Conservation (phyloP, 176 grass and related monocot genomes). For the Zoysia japonica region DNA sequence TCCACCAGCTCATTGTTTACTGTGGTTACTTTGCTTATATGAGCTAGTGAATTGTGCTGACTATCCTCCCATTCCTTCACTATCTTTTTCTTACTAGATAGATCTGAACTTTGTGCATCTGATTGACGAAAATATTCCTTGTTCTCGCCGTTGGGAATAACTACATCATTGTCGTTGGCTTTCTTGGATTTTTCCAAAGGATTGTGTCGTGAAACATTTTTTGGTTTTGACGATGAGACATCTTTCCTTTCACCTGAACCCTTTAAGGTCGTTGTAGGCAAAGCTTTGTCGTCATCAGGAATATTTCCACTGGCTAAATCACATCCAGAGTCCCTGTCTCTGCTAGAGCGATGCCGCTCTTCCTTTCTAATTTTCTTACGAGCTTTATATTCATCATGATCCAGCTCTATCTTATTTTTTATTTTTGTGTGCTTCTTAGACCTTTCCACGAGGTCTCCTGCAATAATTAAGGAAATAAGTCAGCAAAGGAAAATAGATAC, state of each 20-base stretch:
- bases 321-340: slow-evolving; percentile 46
- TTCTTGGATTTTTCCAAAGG: slow-evolving; percentile 56
- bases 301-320: slow-evolving; percentile 42
- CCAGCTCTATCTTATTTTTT: slow-evolving; percentile 71
- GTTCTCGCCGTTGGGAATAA: slow-evolving; percentile 46
- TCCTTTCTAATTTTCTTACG: slow-evolving; percentile 83
- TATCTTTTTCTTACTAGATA: slow-evolving; percentile 71
- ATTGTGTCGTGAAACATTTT: slow-evolving; percentile 46
- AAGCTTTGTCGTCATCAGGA: slow-evolving; percentile 49
- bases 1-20: slow-evolving; percentile 41
- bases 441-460: slow-evolving; percentile 68
- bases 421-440: slow-evolving; percentile 73
- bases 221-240: slow-evolving; percentile 54
- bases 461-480: slow-evolving; percentile 29
- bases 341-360: slow-evolving; percentile 44
- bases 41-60: slow-evolving; percentile 54
- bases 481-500: slow-evolving; percentile 40
- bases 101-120: slow-evolving; percentile 54
- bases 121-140: slow-evolving; percentile 41
- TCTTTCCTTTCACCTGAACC: slow-evolving; percentile 53
- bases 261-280: slow-evolving; percentile 37
- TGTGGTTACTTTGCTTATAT: slow-evolving; percentile 35
- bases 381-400: slow-evolving; percentile 65
- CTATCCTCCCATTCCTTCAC: slow-evolving; percentile 68
- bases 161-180: slow-evolving; percentile 38